Conservation (phyloP, 1,284 basidiomycete species). For the Schizopora paradoxa region DNA sequence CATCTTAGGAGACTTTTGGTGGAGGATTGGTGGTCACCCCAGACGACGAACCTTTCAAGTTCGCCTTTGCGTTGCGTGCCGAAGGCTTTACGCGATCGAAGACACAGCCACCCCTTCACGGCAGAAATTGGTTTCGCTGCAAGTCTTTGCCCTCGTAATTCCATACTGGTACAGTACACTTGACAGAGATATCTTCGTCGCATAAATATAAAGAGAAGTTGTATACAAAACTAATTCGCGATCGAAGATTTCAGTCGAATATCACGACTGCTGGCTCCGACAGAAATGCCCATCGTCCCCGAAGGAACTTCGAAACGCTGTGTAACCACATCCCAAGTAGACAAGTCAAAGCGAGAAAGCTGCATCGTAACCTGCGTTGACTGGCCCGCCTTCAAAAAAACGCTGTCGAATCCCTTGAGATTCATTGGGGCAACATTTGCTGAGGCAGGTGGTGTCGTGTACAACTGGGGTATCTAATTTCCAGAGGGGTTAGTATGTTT, state of each 20-base stretch:
- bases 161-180: too few relatives aligned
- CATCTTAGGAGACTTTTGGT: too few relatives aligned
- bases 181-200: too few relatives aligned
- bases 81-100: too few relatives aligned
- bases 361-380: conserved; percentile 43
- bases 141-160: too few relatives aligned
- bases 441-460: conserved; percentile 52
- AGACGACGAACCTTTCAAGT: too few relatives aligned
- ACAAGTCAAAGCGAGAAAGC: conserved; percentile 62
- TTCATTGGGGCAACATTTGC: conserved; percentile 56
- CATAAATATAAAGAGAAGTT: too few relatives aligned
- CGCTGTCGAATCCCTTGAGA: conserved; percentile 62
- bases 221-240: too few relatives aligned
- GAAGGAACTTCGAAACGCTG: conserved; percentile 44
- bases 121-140: too few relatives aligned
- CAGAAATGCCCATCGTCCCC: conserved; percentile 39
- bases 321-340: conserved; percentile 49
- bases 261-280: conserved; percentile 53
- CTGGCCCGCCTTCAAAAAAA: conserved; percentile 44
- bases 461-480: conserved; percentile 56
- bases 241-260: conserved; percentile 29
- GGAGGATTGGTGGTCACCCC: too few relatives aligned
- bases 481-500: conserved; percentile 6
- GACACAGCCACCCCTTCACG: too few relatives aligned
- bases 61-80: too few relatives aligned